Conservation (phyloP, 169 alveolate species). For the Plasmodium sp. region DNA sequence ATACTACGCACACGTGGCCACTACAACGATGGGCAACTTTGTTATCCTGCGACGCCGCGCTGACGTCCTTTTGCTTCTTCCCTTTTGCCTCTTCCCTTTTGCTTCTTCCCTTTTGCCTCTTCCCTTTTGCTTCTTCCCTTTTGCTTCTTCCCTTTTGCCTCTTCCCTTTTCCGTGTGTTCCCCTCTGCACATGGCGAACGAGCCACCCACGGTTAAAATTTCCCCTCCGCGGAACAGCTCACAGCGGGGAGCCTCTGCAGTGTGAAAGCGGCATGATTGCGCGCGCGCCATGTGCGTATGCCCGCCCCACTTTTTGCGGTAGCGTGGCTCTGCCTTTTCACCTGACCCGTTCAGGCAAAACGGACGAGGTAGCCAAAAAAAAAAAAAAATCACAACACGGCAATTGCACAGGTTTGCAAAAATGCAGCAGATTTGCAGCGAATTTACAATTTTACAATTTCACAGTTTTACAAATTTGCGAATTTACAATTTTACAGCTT, state of each 20-base stretch:
- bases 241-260: not conserved
- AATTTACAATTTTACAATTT: not conserved
- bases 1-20: not conserved
- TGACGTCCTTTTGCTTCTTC: not conserved
- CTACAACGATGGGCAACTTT: not conserved
- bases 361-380: not conserved
- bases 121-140: not conserved
- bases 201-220: not conserved
- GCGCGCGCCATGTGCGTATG: not conserved
- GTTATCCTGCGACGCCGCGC: not conserved
- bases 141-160: not conserved
- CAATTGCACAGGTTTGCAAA: too few species aligned
- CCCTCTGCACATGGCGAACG: not conserved
- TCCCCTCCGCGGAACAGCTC: not conserved
- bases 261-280: not conserved
- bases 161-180: not conserved
- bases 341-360: conserved; percentile 3
- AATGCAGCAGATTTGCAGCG: too few species aligned
- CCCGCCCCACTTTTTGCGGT: not conserved
- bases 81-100: not conserved
- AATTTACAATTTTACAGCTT: not conserved
- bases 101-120: not conserved
- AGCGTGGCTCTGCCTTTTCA: not conserved
- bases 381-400: not conserved
- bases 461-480: not conserved